These are phyloP conservation scores for Kwoniella europaea DNA, from an alignment of 768 basidiomycete species.

Conservation along the genomic window DNA sequence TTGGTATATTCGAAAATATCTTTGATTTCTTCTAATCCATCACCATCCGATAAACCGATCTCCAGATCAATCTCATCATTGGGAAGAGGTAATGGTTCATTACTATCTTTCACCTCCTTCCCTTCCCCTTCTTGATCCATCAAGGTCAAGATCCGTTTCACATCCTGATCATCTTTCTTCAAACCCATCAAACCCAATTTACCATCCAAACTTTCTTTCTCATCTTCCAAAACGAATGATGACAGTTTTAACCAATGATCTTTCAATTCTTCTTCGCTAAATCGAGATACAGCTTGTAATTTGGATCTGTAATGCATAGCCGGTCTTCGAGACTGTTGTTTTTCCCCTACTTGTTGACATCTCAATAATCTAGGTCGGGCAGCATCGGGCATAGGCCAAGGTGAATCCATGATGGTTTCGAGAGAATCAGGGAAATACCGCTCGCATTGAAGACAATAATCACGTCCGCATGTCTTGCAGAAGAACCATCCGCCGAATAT, in stretches of 20 bases:
- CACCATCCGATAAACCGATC: background rate
- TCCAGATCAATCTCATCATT: background rate
- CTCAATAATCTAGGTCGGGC: constrained; percentile 36
- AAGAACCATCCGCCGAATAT: constrained; percentile 89
- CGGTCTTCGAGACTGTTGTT: background rate
- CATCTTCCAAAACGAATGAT: constrained; percentile 58
- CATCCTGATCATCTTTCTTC: constrained; percentile 15
- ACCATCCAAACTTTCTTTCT: constrained; percentile 1
- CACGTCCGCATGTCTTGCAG: constrained; percentile 87
- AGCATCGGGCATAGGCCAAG: constrained; percentile 41
- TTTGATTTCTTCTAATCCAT: background rate
- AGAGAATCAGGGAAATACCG: constrained; percentile 65
- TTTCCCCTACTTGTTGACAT: constrained; percentile 23
- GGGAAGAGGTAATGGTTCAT: background rate
- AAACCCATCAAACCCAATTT: constrained; percentile 24
- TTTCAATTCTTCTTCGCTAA: constrained; percentile 69
- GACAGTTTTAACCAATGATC: constrained; percentile 74
- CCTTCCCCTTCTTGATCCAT: background rate
- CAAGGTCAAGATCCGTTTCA: constrained; percentile 2
- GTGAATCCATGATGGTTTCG: constrained; percentile 35
- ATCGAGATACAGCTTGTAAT: constrained; percentile 81
- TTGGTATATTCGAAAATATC: constrained; percentile 26
- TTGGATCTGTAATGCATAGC: constrained; percentile 37
- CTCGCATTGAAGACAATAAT: constrained; percentile 85
- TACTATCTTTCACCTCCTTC: background rate